Conservation (phyloP, 1,139 yeast species). For the Tardiomyces digboiensis region DNA sequence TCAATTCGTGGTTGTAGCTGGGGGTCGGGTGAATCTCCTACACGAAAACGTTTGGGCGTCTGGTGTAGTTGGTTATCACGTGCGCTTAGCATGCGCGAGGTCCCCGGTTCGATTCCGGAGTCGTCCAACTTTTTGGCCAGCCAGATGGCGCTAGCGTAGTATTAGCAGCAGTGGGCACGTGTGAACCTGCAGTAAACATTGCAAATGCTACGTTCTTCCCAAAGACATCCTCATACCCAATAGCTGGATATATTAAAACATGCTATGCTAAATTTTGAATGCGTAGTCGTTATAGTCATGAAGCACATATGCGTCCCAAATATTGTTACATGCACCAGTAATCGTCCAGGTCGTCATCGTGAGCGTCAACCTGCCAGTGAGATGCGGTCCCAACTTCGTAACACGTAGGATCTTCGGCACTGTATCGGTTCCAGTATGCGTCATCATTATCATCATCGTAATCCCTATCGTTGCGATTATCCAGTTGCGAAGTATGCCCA, state of each 20-base stretch:
- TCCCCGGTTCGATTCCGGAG: conserved; percentile 18
- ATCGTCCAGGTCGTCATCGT: neutral
- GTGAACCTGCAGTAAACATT: too few relatives aligned
- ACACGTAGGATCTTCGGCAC: neutral
- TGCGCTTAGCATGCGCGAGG: conserved; percentile 17
- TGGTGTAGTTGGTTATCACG: conserved; percentile 17
- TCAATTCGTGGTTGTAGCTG: too few relatives aligned
- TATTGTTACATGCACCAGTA: neutral
- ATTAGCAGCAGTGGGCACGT: too few relatives aligned
- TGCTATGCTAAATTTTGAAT: too few relatives aligned
- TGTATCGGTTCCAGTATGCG: neutral
- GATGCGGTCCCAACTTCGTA: neutral
- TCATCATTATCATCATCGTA: neutral
- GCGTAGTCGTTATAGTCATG: too few relatives aligned
- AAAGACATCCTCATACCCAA: too few relatives aligned
- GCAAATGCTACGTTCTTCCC: too few relatives aligned
- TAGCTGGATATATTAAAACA: too few relatives aligned
- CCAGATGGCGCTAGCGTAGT: too few relatives aligned
- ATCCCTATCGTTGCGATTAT: neutral
- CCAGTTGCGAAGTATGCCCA: neutral
- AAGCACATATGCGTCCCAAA: too few relatives aligned
- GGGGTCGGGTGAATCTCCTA: too few relatives aligned
- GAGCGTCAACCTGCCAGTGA: neutral
- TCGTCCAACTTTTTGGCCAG: conserved; percentile 10
- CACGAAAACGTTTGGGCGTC: conserved; percentile 15